Conservation (phyloP, 2,329 filamentous ascomycete species). For the Triangularia setosa region DNA sequence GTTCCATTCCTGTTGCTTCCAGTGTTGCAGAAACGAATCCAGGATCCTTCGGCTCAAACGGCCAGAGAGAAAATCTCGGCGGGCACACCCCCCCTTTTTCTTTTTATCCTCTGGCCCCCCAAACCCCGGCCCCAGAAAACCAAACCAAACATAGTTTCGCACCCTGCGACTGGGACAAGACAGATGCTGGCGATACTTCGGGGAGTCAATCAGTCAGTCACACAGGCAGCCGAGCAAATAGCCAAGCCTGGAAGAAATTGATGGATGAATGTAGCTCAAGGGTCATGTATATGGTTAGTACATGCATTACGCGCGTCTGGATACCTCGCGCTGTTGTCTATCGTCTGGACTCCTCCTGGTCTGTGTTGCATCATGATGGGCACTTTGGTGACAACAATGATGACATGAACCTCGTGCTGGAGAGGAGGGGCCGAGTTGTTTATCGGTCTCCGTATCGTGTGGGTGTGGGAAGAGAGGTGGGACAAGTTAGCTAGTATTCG, state of each 20-base stretch:
- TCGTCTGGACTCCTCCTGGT: not conserved
- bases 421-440: not conserved
- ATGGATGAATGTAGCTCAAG: not conserved
- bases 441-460: not conserved
- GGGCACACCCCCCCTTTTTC: not conserved
- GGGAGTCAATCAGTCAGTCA: not conserved
- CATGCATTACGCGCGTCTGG: not conserved
- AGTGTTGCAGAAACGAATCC: conserved; percentile 13
- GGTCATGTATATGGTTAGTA: not conserved
- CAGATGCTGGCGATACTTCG: too few species aligned
- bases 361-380: not conserved
- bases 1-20: conserved; percentile 10
- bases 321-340: not conserved
- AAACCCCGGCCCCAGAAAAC: not conserved
- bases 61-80: not conserved
- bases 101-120: not conserved
- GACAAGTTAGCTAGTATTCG: not conserved
- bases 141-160: not conserved
- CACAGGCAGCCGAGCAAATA: not conserved
- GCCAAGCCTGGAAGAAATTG: not conserved
- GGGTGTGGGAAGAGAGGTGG: too few species aligned
- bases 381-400: not conserved
- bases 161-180: not conserved
- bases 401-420: not conserved
- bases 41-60: conserved; percentile 10